These are phyloP conservation scores for Tuber melanosporum DNA, from an alignment of 495 filamentous ascomycete genomes.

Conservation along the genomic window DNA sequence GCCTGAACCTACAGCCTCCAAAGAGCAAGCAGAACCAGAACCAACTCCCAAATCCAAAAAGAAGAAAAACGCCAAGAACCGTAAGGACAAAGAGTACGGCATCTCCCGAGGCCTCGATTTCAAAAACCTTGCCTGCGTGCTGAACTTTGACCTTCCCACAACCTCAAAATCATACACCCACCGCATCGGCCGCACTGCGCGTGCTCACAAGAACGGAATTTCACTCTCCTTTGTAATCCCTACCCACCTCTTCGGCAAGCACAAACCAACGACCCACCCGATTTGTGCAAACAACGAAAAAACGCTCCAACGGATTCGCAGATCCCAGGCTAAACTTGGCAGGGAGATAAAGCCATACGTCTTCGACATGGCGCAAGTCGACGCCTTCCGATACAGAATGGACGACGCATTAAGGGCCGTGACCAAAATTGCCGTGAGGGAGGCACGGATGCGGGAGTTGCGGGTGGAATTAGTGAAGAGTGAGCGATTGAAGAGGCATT, in stretches of 20 bases:
- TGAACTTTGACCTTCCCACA: conserved; percentile 93
- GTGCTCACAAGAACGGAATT: conserved; percentile 84
- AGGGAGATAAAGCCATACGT: conserved; percentile 78
- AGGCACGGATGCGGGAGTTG: conserved; percentile 81
- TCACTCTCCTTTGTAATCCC: conserved; percentile 92
- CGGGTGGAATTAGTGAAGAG: conserved; percentile 81
- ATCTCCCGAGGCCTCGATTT: conserved; percentile 95
- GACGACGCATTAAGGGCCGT: conserved; percentile 78
- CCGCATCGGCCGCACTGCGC: conserved; percentile 86
- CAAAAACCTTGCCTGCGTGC: conserved; percentile 82
- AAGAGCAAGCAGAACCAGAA: conserved; percentile 42
- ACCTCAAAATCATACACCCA: conserved; percentile 90
- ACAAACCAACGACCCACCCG: conserved; percentile 71
- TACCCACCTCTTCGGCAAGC: conserved; percentile 69
- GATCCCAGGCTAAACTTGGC: conserved; percentile 63
- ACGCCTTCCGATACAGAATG: conserved; percentile 91
- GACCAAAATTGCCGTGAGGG: conserved; percentile 74
- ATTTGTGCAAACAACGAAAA: conserved; percentile 74
- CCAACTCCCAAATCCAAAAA: conserved; percentile 39
- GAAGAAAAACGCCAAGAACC: conserved; percentile 58
- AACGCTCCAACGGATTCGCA: conserved; percentile 65
- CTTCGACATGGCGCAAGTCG: conserved; percentile 90
- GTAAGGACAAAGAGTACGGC: conserved; percentile 76
- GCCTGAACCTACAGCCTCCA: conserved; percentile 38
- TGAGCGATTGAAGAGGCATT: conserved; percentile 89